These are phyloP conservation scores for Ascoidea tarda DNA, from an alignment of 805 yeast species.

Conservation along the genomic window DNA sequence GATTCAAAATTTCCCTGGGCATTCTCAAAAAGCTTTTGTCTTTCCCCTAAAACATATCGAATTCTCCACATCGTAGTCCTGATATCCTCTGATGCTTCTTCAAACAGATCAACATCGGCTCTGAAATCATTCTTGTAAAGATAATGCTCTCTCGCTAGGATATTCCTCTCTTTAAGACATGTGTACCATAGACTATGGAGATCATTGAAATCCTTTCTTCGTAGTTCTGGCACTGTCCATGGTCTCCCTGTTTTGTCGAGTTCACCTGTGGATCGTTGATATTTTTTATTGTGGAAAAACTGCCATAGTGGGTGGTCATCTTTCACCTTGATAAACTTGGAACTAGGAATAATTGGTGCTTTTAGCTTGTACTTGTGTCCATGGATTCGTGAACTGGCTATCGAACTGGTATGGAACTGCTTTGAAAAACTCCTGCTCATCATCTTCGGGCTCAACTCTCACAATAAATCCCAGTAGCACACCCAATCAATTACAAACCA, in stretches of 20 bases:
- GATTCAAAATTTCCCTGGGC: constrained; percentile 33
- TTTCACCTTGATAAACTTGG: constrained; percentile 51
- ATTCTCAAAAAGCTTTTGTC: constrained; percentile 56
- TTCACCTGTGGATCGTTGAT: constrained; percentile 45
- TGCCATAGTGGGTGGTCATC: constrained; percentile 94
- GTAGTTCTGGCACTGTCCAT: constrained; percentile 80
- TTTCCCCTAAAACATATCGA: constrained; percentile 76
- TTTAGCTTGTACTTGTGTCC: constrained; percentile 37
- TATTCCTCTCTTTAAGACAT: constrained; percentile 71
- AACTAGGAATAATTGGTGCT: constrained; percentile 78
- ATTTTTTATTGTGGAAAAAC: constrained; percentile 56
- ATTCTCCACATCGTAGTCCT: constrained; percentile 63
- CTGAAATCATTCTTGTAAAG: constrained; percentile 24
- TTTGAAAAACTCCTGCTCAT: constrained; percentile 1
- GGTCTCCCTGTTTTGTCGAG: constrained; percentile 46
- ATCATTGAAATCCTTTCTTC: constrained; percentile 86
- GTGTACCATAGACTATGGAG: constrained; percentile 86
- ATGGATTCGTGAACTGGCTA: constrained; percentile 26
- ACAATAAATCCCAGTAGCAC: too few species aligned
- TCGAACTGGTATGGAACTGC: constrained; percentile 22
- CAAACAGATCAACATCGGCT: constrained; percentile 17
- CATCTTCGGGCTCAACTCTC: too few species aligned
- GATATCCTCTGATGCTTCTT: constrained; percentile 26
- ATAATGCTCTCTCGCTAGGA: constrained; percentile 60
- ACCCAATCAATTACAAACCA: too few species aligned